Evolutionary conservation across 1,284 basidiomycete genomes (phyloP).

Genomic region (Coniferiporia weirii): DNA sequence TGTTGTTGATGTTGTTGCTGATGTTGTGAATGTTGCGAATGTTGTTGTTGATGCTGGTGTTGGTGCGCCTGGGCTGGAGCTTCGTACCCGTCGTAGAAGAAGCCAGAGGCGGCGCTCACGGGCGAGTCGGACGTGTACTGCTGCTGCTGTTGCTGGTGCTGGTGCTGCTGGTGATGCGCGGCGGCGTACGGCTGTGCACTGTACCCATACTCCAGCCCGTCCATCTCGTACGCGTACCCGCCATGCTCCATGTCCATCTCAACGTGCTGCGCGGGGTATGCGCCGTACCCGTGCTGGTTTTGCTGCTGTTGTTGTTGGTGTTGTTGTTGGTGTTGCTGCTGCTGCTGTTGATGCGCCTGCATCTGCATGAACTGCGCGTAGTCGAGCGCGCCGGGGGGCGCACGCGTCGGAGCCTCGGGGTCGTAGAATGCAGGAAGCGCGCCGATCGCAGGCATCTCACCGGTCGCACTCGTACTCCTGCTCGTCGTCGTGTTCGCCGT

Average conservation of each 20-base stretch:
- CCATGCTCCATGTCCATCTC: neutral
- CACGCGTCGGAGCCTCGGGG: neutral
- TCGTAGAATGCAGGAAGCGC: neutral
- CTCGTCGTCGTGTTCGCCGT: too few species aligned
- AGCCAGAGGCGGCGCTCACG: neutral
- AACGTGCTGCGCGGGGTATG: neutral
- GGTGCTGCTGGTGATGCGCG: conserved; percentile 4
- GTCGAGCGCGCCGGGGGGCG: neutral
- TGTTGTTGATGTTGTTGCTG: conserved; percentile 1
- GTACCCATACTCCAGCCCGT: neutral
- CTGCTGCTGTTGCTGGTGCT: conserved; percentile 8
- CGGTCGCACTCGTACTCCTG: too few species aligned
- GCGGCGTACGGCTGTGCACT: neutral
- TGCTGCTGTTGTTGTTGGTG: neutral
- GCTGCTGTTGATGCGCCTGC: neutral
- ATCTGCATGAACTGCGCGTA: neutral
- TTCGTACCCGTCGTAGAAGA: conserved; percentile 3
- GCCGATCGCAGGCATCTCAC: neutral
- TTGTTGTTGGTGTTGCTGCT: conserved; percentile 5
- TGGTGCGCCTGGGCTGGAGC: neutral
- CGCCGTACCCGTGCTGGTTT: neutral
- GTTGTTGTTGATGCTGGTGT: neutral
- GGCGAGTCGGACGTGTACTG: neutral
- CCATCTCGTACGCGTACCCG: neutral
- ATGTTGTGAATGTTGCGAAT: neutral